phyloP scores from a whole-genome alignment of 306 rosid species.

The Vigna nakashimae region DNA sequence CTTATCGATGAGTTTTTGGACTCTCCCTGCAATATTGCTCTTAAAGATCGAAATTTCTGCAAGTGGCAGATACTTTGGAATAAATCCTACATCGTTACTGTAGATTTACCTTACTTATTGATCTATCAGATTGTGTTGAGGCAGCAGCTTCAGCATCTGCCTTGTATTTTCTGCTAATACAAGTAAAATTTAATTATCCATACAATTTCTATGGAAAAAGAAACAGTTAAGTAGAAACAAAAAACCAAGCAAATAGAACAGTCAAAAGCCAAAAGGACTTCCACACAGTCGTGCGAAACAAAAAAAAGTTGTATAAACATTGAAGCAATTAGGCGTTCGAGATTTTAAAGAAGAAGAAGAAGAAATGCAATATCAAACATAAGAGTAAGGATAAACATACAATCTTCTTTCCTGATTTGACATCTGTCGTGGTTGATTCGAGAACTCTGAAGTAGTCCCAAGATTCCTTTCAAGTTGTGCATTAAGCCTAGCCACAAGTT shows the following conservation, averaged over 20 bases:
- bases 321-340: slow-evolving; percentile 3
- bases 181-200: slow-evolving; percentile 34
- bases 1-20: slow-evolving; percentile 11
- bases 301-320: not conserved
- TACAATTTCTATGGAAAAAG: not conserved
- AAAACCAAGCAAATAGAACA: not conserved
- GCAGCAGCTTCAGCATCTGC: slow-evolving; percentile 55
- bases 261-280: slow-evolving; percentile 32
- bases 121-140: slow-evolving; percentile 54
- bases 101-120: slow-evolving; percentile 76
- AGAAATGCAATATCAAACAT: slow-evolving; percentile 24
- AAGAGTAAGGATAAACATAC: slow-evolving; percentile 55
- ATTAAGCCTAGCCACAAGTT: slow-evolving; percentile 67
- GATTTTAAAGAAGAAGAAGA: slow-evolving; percentile 30
- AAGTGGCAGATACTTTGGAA: slow-evolving; percentile 27
- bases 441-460: slow-evolving; percentile 40
- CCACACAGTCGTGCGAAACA: slow-evolving; percentile 8
- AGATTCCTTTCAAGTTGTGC: slow-evolving; percentile 50
- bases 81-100: slow-evolving; percentile 9
- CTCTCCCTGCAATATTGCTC: slow-evolving; percentile 31
- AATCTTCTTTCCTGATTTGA: slow-evolving; percentile 50
- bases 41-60: slow-evolving; percentile 14
- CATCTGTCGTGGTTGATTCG: slow-evolving; percentile 36
- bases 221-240: slow-evolving; percentile 19
- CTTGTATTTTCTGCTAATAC: slow-evolving; percentile 58